A percentile compares a stretch with the other conserved stretches of the same genome.
phyloP scores from a whole-genome alignment of 208 protist genomes.

The Wallacemonas rigidus region DNA sequence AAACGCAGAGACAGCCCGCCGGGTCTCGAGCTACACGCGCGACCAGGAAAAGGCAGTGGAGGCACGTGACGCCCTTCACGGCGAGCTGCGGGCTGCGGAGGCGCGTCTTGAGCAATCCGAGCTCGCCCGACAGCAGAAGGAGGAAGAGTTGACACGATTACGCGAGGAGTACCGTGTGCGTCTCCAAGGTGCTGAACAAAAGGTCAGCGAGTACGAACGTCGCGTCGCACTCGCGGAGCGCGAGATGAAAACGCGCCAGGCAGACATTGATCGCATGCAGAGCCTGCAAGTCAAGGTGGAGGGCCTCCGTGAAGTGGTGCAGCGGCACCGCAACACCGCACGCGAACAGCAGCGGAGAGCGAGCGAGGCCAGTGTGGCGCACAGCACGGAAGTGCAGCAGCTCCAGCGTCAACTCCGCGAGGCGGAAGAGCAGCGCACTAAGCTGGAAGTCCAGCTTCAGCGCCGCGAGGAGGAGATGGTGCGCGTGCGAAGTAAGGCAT shows the following conservation, averaged over 20 bases:
- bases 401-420: constrained; percentile 52
- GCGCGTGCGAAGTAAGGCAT: constrained; percentile 18
- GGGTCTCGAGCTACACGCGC: constrained; percentile 35
- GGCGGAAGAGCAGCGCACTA: constrained; percentile 24
- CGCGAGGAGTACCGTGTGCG: constrained; percentile 41
- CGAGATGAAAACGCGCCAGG: constrained; percentile 25
- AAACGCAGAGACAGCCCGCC: constrained; percentile 39
- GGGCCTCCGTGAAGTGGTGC: constrained; percentile 50
- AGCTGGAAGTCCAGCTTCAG: constrained; percentile 37
- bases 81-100: constrained; percentile 49
- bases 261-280: constrained; percentile 32
- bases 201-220: constrained; percentile 38
- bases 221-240: constrained; percentile 45
- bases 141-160: constrained; percentile 37
- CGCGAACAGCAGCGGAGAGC: constrained; percentile 42
- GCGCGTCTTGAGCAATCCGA: constrained; percentile 45
- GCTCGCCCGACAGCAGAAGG: constrained; percentile 39
- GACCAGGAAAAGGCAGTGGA: constrained; percentile 28
- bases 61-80: constrained; percentile 34
- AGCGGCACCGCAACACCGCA: constrained; percentile 35
- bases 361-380: constrained; percentile 32
- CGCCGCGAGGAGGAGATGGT: constrained; percentile 45
- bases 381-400: constrained; percentile 52
- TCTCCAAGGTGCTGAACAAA: constrained; percentile 45
- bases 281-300: constrained; percentile 43